Percentiles rank a stretch among this genome's conserved stretches.
Conservation (phyloP, 352 stramenopile species). For the Phytopythium kandeliae region DNA sequence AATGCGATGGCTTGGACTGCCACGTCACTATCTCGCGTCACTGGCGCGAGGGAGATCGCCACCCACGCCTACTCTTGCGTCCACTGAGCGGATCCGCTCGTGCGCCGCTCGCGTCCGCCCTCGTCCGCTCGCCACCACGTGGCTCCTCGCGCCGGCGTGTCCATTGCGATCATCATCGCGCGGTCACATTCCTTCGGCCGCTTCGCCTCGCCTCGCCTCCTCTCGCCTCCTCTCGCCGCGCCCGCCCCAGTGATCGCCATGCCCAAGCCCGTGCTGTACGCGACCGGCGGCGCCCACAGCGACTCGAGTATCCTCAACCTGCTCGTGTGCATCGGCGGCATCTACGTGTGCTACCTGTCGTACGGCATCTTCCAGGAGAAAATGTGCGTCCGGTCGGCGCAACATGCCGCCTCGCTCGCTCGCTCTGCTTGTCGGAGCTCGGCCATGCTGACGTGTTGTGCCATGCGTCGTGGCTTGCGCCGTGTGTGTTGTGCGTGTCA, state of each 20-base stretch:
- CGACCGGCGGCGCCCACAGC: slow-evolving; percentile 19
- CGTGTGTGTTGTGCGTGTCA: not conserved
- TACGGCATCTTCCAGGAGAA: slow-evolving; percentile 94
- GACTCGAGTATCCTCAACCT: slow-evolving; percentile 80
- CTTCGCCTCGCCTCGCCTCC: not conserved
- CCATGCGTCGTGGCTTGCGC: no score
- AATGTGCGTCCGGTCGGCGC: slow-evolving; percentile 29
- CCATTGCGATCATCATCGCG: slow-evolving; percentile 1
- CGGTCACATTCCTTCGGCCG: not conserved
- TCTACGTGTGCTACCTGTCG: slow-evolving; percentile 91
- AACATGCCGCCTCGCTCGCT: no score
- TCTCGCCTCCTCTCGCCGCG: not conserved
- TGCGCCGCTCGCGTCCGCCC: not conserved
- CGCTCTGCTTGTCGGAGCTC: no score
- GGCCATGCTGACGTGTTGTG: no score
- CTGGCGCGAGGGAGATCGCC: not conserved
- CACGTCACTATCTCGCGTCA: not conserved
- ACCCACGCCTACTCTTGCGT: not conserved
- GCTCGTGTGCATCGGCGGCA: slow-evolving; percentile 79
- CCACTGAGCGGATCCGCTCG: slow-evolving; percentile 2
- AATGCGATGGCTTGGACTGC: no score
- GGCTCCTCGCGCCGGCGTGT: not conserved
- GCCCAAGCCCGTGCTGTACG: slow-evolving; percentile 41
- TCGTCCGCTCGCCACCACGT: slow-evolving; percentile 4
- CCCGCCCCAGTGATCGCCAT: slow-evolving; percentile 22